Conservation (phyloP, 2,329 filamentous ascomycete genomes). For the Phaeosphaeriaceae sp. region DNA sequence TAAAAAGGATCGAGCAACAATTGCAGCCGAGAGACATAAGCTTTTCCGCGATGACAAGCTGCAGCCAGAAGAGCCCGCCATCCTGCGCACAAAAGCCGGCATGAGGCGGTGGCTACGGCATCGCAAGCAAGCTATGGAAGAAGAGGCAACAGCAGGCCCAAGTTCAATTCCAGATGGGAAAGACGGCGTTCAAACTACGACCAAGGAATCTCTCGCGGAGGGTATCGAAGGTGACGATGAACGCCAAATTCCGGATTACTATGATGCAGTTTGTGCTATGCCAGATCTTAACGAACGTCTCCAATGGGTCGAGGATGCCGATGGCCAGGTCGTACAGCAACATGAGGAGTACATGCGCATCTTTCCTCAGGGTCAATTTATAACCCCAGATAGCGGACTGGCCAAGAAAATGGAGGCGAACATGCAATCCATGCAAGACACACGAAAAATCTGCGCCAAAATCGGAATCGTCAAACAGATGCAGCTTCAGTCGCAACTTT, state of each 20-base stretch:
- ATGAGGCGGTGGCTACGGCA: constrained; percentile 90
- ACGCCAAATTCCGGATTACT: constrained; percentile 89
- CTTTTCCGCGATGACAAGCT: constrained; percentile 86
- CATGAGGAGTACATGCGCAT: constrained; percentile 84
- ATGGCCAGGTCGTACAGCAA: constrained; percentile 88
- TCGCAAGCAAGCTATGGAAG: constrained; percentile 68
- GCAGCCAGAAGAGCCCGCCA: constrained; percentile 85
- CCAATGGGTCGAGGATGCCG: constrained; percentile 86
- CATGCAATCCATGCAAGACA: constrained; percentile 95
- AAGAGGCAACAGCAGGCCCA: constrained; percentile 55
- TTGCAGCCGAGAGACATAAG: constrained; percentile 83
- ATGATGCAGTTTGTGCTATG: constrained; percentile 83
- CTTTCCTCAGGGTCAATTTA: constrained; percentile 77
- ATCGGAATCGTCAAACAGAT: constrained; percentile 99
- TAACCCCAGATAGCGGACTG: constrained; percentile 75
- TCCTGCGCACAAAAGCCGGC: constrained; percentile 81
- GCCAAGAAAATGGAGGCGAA: constrained; percentile 86
- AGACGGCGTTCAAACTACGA: constrained; percentile 57
- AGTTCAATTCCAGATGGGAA: constrained; percentile 55
- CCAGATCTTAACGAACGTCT: constrained; percentile 81
- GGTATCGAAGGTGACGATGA: constrained; percentile 87
- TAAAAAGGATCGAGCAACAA: constrained; percentile 88
- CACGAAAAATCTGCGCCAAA: constrained; percentile 92
- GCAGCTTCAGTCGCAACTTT: constrained; percentile 98
- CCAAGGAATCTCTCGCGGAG: constrained; percentile 83